Conservation (phyloP, 805 yeast genomes). For the Kluyveromyces lactis region DNA sequence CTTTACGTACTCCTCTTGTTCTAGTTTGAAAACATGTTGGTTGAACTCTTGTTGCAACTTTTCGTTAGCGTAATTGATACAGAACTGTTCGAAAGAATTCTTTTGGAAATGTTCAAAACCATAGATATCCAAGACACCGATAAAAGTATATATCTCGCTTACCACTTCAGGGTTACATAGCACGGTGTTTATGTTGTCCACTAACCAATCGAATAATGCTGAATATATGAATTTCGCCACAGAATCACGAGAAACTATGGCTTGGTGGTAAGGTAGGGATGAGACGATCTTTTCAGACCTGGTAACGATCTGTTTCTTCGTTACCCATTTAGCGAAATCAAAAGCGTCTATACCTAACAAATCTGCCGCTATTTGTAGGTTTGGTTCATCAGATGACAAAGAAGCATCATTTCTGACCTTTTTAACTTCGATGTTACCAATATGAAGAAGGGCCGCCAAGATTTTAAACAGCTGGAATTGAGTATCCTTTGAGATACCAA, state of each 20-base stretch:
- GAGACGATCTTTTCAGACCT: constrained; percentile 86
- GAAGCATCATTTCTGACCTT: constrained; percentile 80
- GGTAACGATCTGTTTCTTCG: constrained; percentile 87
- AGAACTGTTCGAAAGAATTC: constrained; percentile 94
- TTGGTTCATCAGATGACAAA: constrained; percentile 80
- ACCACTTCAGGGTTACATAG: constrained; percentile 68
- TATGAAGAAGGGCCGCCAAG: constrained; percentile 80
- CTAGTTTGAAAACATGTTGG: constrained; percentile 93
- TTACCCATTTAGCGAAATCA: constrained; percentile 80
- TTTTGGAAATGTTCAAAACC: constrained; percentile 95
- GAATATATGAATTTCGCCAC: constrained; percentile 91
- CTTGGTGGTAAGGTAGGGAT: constrained; percentile 73
- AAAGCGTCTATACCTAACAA: constrained; percentile 71
- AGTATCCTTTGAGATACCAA: constrained; percentile 55
- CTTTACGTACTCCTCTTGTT: constrained; percentile 87
- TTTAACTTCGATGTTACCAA: constrained; percentile 84
- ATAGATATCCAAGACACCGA: constrained; percentile 94
- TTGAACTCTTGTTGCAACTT: constrained; percentile 95
- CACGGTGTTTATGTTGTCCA: constrained; percentile 70
- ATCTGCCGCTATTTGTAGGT: constrained; percentile 71
- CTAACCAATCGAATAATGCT: constrained; percentile 92
- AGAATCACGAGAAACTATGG: constrained; percentile 91
- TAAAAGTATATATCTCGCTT: constrained; percentile 56
- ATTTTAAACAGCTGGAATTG: constrained; percentile 68
- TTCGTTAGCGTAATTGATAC: constrained; percentile 95